phyloP scores from a whole-genome alignment of 331 rosid genomes.

The Phaseolus coccineus region DNA sequence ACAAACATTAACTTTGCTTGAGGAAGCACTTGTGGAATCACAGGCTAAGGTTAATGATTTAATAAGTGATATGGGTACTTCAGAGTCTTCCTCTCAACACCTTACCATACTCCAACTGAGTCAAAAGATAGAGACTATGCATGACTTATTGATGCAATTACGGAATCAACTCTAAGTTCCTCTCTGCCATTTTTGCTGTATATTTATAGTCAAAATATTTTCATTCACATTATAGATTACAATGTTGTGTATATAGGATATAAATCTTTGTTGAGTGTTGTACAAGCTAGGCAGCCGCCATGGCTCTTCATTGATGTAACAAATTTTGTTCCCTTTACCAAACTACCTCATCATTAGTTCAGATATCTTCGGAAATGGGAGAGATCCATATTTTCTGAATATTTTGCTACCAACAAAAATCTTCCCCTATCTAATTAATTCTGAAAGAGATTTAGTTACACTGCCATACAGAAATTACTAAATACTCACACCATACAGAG shows the following conservation, averaged over 20 bases:
- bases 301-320: conserved; percentile 41
- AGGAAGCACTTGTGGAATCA: conserved; percentile 70
- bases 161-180: conserved; percentile 64
- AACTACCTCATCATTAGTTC: conserved; percentile 12
- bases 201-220: conserved; percentile 45
- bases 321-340: conserved; percentile 57
- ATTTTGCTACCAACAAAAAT: not conserved
- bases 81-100: conserved; percentile 62
- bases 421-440: not conserved
- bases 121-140: conserved; percentile 77
- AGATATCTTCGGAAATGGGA: not conserved
- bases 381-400: not conserved
- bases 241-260: conserved; percentile 65
- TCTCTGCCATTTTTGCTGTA: conserved; percentile 45
- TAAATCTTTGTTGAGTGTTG: conserved; percentile 50
- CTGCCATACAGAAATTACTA: not conserved
- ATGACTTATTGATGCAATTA: conserved; percentile 60
- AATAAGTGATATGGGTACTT: conserved; percentile 50
- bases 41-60: conserved; percentile 67
- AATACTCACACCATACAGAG: too few relatives aligned
- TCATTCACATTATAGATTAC: conserved; percentile 55
- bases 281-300: conserved; percentile 42
- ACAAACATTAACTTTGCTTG: conserved; percentile 71
- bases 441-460: too few relatives aligned
- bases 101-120: conserved; percentile 59